These are phyloP conservation scores for Cryptococcus neoformans DNA, from an alignment of 1,284 basidiomycete species.

Conservation along the genomic window DNA sequence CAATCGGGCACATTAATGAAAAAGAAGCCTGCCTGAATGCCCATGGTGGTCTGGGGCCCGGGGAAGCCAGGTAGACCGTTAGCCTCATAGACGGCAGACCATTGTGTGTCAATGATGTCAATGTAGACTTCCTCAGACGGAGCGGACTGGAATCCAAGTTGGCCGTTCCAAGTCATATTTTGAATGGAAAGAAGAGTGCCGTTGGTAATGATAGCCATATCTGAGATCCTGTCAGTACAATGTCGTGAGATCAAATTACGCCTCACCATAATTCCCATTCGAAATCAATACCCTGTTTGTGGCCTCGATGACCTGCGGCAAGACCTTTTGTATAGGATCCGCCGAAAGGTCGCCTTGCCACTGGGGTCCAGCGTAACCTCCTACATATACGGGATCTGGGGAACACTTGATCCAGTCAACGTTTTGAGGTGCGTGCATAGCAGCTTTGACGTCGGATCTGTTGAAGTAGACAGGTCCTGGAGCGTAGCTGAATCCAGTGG, in stretches of 20 bases:
- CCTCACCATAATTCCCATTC: conserved; percentile 54
- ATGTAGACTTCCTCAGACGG: conserved; percentile 13
- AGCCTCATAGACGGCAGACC: conserved; percentile 2
- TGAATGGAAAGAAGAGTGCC: conserved; percentile 35
- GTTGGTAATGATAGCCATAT: conserved; percentile 29
- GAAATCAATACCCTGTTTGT: conserved; percentile 64
- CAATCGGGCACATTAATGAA: no score
- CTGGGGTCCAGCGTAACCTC: conserved; percentile 27
- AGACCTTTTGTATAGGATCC: conserved; percentile 51
- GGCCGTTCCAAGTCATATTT: conserved; percentile 39
- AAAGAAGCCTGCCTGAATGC: conserved; percentile 6
- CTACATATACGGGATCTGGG: conserved; percentile 57
- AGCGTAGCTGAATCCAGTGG: conserved; percentile 50
- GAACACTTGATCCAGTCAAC: conserved; percentile 65
- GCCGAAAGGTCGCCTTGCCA: conserved; percentile 55
- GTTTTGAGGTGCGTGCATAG: conserved; percentile 65
- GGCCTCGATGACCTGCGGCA: conserved; percentile 55
- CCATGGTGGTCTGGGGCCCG: conserved; percentile 18
- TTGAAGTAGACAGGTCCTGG: conserved; percentile 59
- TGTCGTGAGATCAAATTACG: conserved; percentile 1
- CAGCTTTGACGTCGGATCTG: conserved; percentile 64
- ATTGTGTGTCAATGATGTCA: conserved; percentile 6
- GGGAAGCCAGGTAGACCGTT: conserved; percentile 2
- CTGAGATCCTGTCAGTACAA: conserved; percentile 1
- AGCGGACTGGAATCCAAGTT: conserved; percentile 20